Base-by-base conservation (phyloP, 805 yeast species). In the Hanseniaspora guilliermondii region DNA sequence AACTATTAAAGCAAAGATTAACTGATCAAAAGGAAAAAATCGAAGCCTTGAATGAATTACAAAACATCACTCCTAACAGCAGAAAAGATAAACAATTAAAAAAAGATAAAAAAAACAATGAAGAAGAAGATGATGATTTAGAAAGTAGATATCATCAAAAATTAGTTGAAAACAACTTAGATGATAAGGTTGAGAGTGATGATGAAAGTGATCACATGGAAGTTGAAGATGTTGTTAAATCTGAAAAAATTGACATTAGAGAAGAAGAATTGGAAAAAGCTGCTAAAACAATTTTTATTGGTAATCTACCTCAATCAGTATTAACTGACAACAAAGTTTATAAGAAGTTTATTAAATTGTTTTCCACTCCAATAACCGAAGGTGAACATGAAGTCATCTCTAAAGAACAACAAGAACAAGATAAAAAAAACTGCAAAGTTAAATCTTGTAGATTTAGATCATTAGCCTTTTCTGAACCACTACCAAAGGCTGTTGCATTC, bases 401-500 rank as follows among this genome's bases (percentile, higher is more conserved):
- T 37, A 54, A 42, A 45, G 56, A 48, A 17, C 36, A 57, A 14
- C 63, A 67, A 33, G 64, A 70, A 39, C 58, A 56, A 54, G 71
- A 71, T 48, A 56, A 56, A 22, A 54, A 49, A 24, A 32, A 38
- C 35, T 55, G 33, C 35, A 46, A 49, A 32, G 72, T 91, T 49
- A 82, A 79, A 47, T 85, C 96, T 12, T 74, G 88, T 49, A 76
- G 99, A 67, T 93, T 88, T 73, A 78, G 99, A 69, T 88, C 97
- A 2, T 83, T 93, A 60, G 86, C 96, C 2, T 87, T 89, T 59
- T 80, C 83, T 54, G 94, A 88, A 64, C 81, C 85, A 35, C 73
- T 88, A 49, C 97, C 97, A 53, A 78, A 97, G 65, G 91, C 88
- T 64, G 88, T 86, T 37, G 97, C 98, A 0, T 87, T 82, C 65